Conservation (phyloP, 108 stramenopile genomes). For the Pseudonitzschia multistriata region DNA sequence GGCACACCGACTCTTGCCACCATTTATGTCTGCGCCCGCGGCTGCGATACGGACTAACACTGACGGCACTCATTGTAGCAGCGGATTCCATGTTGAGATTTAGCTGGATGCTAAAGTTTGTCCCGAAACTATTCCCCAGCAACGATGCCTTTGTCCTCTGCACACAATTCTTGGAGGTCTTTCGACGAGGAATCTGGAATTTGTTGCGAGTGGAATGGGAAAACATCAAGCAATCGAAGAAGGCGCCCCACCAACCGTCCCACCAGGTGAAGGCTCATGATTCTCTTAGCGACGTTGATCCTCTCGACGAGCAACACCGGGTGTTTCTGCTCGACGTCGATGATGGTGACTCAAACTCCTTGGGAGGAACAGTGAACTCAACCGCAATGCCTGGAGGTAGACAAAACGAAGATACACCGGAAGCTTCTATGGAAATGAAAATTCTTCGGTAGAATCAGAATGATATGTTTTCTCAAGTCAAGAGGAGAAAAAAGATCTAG, state of each 20-base stretch:
- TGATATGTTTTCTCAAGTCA: neutral
- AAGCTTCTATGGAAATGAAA: neutral
- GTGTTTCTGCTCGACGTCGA: neutral
- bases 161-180: conserved; percentile 58
- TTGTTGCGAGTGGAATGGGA: conserved; percentile 89
- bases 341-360: neutral
- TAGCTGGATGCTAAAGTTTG: conserved; percentile 68
- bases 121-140: conserved; percentile 50
- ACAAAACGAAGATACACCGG: neutral
- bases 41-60: conserved; percentile 67
- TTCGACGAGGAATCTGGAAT: conserved; percentile 79
- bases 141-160: conserved; percentile 69
- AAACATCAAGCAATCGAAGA: conserved; percentile 70
- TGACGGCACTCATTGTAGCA: conserved; percentile 56
- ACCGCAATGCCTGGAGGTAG: neutral
- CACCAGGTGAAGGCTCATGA: neutral
- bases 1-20: conserved; percentile 14
- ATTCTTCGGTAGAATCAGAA: neutral
- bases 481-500: neutral
- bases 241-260: neutral
- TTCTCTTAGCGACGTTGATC: neutral
- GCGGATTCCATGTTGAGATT: conserved; percentile 70
- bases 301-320: neutral
- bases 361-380: too few species aligned
- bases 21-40: conserved; percentile 63